These are phyloP conservation scores for Aurifilum marmelostoma DNA, from an alignment of 2,329 filamentous ascomycete genomes.

Conservation along the genomic window DNA sequence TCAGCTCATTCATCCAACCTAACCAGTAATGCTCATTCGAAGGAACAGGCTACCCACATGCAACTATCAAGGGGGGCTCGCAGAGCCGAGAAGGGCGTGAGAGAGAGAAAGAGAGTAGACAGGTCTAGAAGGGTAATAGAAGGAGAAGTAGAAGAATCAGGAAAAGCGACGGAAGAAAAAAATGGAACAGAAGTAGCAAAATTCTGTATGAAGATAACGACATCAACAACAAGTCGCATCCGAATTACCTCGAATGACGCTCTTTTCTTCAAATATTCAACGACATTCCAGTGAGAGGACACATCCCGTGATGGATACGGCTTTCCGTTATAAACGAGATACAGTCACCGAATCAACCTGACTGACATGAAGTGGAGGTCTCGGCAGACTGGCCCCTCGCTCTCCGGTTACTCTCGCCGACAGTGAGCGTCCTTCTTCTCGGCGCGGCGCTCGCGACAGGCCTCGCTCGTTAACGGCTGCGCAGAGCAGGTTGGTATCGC, in stretches of 20 bases:
- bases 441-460: not conserved
- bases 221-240: not conserved
- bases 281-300: not conserved
- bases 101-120: not conserved
- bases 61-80: not conserved
- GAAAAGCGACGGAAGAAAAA: too few relatives aligned
- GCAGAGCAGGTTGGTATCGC: not conserved
- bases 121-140: not conserved
- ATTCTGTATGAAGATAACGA: not conserved
- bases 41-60: constrained; percentile 1
- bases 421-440: not conserved
- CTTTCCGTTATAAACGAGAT: not conserved
- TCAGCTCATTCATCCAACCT: not conserved
- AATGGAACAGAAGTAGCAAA: not conserved
- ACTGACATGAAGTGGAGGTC: not conserved
- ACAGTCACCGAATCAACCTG: not conserved
- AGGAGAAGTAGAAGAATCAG: not conserved
- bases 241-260: not conserved
- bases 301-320: not conserved
- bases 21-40: not conserved
- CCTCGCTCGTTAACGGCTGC: not conserved
- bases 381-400: not conserved
- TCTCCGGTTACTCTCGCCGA: not conserved
- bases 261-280: not conserved
- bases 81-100: not conserved